These are phyloP conservation scores for Plasmodium reichenowi DNA, from an alignment of 169 alveolate genomes.

Conservation along the genomic window DNA sequence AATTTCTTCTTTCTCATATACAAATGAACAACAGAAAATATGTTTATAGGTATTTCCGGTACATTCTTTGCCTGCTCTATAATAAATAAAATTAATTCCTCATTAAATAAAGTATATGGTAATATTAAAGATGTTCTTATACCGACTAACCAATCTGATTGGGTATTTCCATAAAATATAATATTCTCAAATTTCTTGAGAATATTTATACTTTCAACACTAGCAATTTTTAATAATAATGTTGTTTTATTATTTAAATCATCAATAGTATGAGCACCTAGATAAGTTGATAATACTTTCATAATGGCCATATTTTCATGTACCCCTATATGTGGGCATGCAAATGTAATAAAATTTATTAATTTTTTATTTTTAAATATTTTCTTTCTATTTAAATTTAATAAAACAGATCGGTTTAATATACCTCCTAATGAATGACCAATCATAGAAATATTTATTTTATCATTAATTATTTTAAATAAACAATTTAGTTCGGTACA, in stretches of 20 bases:
- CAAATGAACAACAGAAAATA: constrained; percentile 68
- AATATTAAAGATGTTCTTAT: constrained; percentile 84
- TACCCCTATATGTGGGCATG: constrained; percentile 86
- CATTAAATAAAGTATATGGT: constrained; percentile 76
- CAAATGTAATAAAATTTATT: constrained; percentile 82
- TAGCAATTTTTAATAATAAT: constrained; percentile 76
- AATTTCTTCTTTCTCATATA: constrained; percentile 72
- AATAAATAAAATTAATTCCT: constrained; percentile 64
- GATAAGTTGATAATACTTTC: constrained; percentile 66
- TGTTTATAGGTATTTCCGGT: constrained; percentile 79
- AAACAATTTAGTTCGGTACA: constrained; percentile 78
- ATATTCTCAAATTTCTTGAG: constrained; percentile 79
- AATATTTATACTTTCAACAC: constrained; percentile 67
- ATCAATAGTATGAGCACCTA: constrained; percentile 81
- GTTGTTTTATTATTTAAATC: constrained; percentile 83
- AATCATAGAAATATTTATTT: constrained; percentile 79
- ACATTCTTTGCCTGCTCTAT: constrained; percentile 63
- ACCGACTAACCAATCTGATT: constrained; percentile 85
- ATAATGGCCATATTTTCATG: constrained; percentile 81
- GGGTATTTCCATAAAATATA: constrained; percentile 83
- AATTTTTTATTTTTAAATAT: constrained; percentile 74
- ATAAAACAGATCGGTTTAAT: constrained; percentile 76
- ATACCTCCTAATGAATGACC: constrained; percentile 88
- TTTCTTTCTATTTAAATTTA: constrained; percentile 67
- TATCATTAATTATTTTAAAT: constrained; percentile 76